Conservation (phyloP, 2,329 filamentous ascomycete genomes). For the Colletotrichum scovillei region DNA sequence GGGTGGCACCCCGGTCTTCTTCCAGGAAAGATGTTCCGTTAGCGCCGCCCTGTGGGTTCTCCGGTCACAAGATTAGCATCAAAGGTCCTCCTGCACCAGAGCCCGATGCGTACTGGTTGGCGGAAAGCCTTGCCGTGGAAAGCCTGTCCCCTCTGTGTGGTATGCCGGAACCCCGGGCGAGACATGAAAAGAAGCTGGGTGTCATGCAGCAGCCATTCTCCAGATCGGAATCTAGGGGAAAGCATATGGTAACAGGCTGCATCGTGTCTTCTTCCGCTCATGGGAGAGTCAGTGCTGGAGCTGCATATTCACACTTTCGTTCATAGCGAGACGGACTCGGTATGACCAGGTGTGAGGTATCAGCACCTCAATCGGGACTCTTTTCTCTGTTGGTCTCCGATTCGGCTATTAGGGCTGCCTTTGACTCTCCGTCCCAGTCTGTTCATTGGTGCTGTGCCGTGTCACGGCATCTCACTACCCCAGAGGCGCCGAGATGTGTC, state of each 20-base stretch:
- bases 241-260: background rate
- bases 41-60: conserved; percentile 1
- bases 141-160: background rate
- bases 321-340: background rate
- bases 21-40: conserved; percentile 27
- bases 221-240: background rate
- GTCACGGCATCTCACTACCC: background rate
- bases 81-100: background rate
- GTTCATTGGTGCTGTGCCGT: conserved; percentile 3
- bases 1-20: conserved; percentile 19
- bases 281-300: background rate
- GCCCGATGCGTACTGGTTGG: background rate
- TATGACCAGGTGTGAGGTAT: too few relatives aligned
- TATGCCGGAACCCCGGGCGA: background rate
- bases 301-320: background rate
- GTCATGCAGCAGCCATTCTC: background rate
- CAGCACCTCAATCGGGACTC: background rate
- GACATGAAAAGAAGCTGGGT: background rate
- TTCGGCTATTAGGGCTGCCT: background rate
- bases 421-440: background rate
- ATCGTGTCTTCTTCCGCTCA: background rate
- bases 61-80: background rate
- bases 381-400: background rate
- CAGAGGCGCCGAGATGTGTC: conserved; percentile 5
- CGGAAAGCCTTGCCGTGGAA: conserved; percentile 17